Evolutionary conservation across 2,329 filamentous ascomycete genomes (phyloP), one percentile per base, ranked within the genome.

Genomic region (Sarocladiaceae sp.): DNA sequence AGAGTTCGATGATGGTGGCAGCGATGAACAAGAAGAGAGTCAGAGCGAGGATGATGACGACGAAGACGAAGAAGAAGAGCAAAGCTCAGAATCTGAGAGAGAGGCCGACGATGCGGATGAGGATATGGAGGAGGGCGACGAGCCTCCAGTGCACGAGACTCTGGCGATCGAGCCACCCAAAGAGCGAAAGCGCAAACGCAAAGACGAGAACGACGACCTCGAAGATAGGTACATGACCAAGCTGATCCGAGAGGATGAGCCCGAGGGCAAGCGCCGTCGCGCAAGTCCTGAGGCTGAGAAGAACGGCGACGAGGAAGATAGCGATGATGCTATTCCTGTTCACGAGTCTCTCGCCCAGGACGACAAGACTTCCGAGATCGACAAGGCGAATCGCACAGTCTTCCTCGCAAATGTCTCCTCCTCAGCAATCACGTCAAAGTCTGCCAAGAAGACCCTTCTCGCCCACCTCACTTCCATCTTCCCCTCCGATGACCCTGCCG

Each of bases 391-490:
- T 47, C 85, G 93, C 46, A 98, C 93, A 6, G 81, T 97, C 33
- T 98, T 97, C 66, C 71, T 98, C 11, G 85, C 86, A 57, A 98
- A 98, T 58, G 88, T 98, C 35, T 89, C 89, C 12, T 83, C 78
- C 18, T 73, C 83, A 43, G 88, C 88, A 33, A 88, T 97, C 56
- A 85, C 81, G 40, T 89, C 85, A 21, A 94, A 94, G 58, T 66
- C 81, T 2, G 83, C 82, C 26, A 89, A 88, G 67, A 94, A 88
- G 69, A 75, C 76, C 3, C 76, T 96, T 23, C 69, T 88, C 52
- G 70, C 76, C 33, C 88, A 96, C 61, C 78, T 96, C 35, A 73
- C 77, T n/a, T 88, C 88, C 1, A 84, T 88, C 56, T 72, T 94
- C 41, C 68, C 73, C 45, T 62, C 64, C 31, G 61, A 72, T 62